phyloP scores from a whole-genome alignment of 306 rosid species.

The Canavalia ensiformis region DNA sequence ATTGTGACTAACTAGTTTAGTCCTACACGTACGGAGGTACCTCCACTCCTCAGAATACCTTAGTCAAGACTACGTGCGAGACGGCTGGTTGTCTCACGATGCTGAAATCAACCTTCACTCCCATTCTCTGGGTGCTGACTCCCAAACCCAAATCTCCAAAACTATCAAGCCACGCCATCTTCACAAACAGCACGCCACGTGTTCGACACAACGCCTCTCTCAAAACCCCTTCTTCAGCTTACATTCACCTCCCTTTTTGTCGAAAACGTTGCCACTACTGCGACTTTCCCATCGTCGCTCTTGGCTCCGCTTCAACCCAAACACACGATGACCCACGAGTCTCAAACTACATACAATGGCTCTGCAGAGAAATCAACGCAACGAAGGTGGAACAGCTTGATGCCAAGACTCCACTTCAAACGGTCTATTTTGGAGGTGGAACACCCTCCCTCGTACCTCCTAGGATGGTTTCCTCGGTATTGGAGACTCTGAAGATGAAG shows the following conservation, averaged over 20 bases:
- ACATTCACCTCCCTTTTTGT: slow-evolving; percentile 95
- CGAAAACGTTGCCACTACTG: slow-evolving; percentile 97
- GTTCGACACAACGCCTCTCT: slow-evolving; percentile 79
- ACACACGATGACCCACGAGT: slow-evolving; percentile 77
- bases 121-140: slow-evolving; percentile 61
- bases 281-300: slow-evolving; percentile 93
- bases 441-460: slow-evolving; percentile 95
- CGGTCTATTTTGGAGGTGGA: slow-evolving; percentile 91
- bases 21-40: no score
- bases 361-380: slow-evolving; percentile 84
- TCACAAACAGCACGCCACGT: slow-evolving; percentile 51
- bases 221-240: slow-evolving; percentile 74
- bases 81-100: slow-evolving; percentile 2
- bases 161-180: not conserved
- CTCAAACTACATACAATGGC: slow-evolving; percentile 65
- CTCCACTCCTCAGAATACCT: no score
- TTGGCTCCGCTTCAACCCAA: slow-evolving; percentile 71
- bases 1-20: no score
- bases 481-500: slow-evolving; percentile 64
- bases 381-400: slow-evolving; percentile 44
- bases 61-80: no score
- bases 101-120: slow-evolving; percentile 70
- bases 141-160: slow-evolving; percentile 54
- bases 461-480: slow-evolving; percentile 62
- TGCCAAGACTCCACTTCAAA: slow-evolving; percentile 67